Evolutionary conservation across 352 stramenopile species (phyloP).

Genomic region (Halophytophthora batemanensis): DNA sequence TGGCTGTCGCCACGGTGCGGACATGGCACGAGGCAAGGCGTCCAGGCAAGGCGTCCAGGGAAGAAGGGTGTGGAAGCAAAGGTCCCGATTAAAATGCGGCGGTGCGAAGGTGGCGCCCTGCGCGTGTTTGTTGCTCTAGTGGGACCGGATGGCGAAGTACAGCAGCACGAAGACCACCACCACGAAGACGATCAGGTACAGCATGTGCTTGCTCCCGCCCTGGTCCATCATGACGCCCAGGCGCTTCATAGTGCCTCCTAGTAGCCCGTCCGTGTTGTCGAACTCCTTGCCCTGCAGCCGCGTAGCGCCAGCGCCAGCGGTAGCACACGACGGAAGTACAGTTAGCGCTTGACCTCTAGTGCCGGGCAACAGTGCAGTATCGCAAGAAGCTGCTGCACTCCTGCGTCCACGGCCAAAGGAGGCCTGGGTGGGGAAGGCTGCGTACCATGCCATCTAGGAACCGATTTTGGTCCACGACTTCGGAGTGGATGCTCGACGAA

Average conservation of each 20-base stretch:
- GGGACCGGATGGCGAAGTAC: constrained; percentile 75
- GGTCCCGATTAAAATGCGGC: too few relatives aligned
- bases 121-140: constrained; percentile 40
- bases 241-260: constrained; percentile 85
- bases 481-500: constrained; percentile 71
- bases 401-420: too few relatives aligned
- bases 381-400: constrained; percentile 8
- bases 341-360: too few relatives aligned
- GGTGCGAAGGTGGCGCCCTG: too few relatives aligned
- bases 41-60: too few relatives aligned
- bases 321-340: too few relatives aligned
- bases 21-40: too few relatives aligned
- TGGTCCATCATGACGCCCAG: constrained; percentile 86
- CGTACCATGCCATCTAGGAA: constrained; percentile 84
- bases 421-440: too few relatives aligned
- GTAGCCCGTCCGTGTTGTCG: constrained; percentile 77
- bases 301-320: too few relatives aligned
- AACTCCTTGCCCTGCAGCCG: constrained; percentile 83
- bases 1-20: too few relatives aligned
- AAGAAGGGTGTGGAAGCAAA: too few relatives aligned
- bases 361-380: neutral
- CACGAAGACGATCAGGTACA: constrained; percentile 83
- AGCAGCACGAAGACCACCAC: constrained; percentile 84
- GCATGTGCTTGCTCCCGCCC: constrained; percentile 87
- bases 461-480: constrained; percentile 80